Percentiles rank a stretch among this genome's conserved stretches.
Evolutionary conservation across 805 yeast genomes (phyloP).

Genomic region (Yarrowia phangngaensis): DNA sequence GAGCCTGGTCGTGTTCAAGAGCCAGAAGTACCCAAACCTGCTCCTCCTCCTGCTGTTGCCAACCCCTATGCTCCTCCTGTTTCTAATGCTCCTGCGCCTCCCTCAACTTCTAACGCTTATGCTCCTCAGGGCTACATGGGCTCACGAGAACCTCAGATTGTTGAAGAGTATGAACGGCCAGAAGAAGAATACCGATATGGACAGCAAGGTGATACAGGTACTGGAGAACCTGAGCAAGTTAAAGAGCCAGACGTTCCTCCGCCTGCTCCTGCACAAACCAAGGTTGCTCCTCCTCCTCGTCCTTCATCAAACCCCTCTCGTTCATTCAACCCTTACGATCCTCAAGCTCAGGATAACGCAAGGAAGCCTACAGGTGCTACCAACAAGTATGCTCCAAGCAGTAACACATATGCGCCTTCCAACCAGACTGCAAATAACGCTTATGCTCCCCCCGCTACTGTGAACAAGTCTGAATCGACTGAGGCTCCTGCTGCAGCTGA

Average conservation of each 20-base stretch:
- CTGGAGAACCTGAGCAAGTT: too few relatives aligned
- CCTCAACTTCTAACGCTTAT: not conserved
- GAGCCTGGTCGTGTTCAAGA: too few relatives aligned
- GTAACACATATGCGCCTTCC: constrained; percentile 5
- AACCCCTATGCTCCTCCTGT: constrained; percentile 14
- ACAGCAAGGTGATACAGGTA: too few relatives aligned
- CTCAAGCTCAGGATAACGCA: constrained; percentile 3
- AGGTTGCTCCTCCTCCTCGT: constrained; percentile 21
- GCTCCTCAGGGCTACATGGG: constrained; percentile 1
- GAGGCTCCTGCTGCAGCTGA: constrained; percentile 2
- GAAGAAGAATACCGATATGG: too few relatives aligned
- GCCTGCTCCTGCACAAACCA: constrained; percentile 5
- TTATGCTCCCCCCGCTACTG: constrained; percentile 6
- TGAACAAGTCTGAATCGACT: not conserved
- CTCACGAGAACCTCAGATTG: too few relatives aligned
- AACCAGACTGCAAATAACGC: too few relatives aligned
- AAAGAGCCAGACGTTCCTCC: too few relatives aligned
- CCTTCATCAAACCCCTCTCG: constrained; percentile 2
- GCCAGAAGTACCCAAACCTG: too few relatives aligned
- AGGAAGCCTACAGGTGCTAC: constrained; percentile 14
- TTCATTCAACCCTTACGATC: constrained; percentile 22
- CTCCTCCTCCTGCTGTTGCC: constrained; percentile 1
- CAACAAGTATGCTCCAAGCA: constrained; percentile 5
- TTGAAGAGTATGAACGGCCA: too few relatives aligned
- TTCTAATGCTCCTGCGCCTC: constrained; percentile 3